These are phyloP conservation scores for Trichophyton schoenleinii DNA, from an alignment of 2,329 filamentous ascomycete species.

Conservation along the genomic window DNA sequence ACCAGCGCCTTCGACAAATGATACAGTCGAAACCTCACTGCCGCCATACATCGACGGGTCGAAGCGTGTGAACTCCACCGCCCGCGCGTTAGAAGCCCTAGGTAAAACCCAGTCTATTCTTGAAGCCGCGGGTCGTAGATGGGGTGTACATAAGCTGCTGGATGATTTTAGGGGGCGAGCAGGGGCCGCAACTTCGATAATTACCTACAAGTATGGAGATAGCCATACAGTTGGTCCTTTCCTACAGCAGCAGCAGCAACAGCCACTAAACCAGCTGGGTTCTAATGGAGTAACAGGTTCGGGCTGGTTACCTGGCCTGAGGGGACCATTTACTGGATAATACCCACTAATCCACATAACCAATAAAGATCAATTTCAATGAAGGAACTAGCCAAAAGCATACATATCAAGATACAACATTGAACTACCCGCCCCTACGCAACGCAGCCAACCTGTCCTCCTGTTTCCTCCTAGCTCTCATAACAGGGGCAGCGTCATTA, in stretches of 20 bases:
- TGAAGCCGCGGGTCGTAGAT: conserved; percentile 23
- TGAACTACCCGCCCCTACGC: too few species aligned
- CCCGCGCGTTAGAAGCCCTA: conserved; percentile 18
- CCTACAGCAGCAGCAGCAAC: neutral
- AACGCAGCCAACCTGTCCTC: too few species aligned
- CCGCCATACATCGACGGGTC: neutral
- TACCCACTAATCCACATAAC: too few species aligned
- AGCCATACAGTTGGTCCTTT: neutral
- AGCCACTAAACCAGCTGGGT: neutral
- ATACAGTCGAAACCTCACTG: neutral
- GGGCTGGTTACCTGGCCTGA: neutral
- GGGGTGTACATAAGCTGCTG: conserved; percentile 21
- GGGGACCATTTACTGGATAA: neutral
- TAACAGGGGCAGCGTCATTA: too few species aligned
- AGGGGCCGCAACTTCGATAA: conserved; percentile 16
- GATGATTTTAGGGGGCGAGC: conserved; percentile 25
- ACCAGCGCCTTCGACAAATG: neutral
- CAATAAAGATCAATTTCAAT: neutral
- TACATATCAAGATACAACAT: too few species aligned
- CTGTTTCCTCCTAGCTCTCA: too few species aligned
- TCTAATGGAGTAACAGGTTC: neutral
- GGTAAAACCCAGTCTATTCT: conserved; percentile 23
- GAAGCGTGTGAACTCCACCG: neutral
- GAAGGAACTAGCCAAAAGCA: neutral
- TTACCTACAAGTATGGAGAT: conserved; percentile 14